Base-by-base conservation (phyloP, 495 filamentous ascomycete species). In the Friedmanniomyces endolithicus region DNA sequence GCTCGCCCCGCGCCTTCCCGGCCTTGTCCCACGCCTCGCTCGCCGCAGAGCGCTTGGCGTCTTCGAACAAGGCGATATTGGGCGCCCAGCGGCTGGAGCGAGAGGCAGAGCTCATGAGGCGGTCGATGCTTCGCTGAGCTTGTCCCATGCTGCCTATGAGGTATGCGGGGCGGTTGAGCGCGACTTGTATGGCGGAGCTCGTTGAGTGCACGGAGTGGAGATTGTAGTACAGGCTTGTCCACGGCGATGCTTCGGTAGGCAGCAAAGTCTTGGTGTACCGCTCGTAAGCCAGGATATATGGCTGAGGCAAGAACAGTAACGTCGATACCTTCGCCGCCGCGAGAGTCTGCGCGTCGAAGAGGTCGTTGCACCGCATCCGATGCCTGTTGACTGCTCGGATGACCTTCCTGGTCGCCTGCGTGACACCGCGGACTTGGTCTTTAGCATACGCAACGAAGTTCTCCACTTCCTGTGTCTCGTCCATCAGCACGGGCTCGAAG, bases 391-490 rank as follows among this genome's bases (percentile, higher is more conserved):
- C 75, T 53, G 83, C 73, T 25, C 92, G 80, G 37, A 90, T 82
- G 51, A 92, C 78, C 54, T 79, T 87, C 63, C 83, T 84, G 1
- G 86, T 89, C 57, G 87, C 83, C 61, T 80, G 81, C 61, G 90
- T 86, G 58, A 95, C 79, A 58, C 83, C 81, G 37, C 87, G 81
- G 50, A 96, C 83, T 64, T 87, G 87, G 45, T 95, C 89, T 57
- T 88, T 78, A 1, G 92, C 90, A 63, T 94, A 84, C 44, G 82
- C 80, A 46, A 95, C 80, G 67, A 97, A 97, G 63, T 89, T 82
- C 62, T 96, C 92, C 6, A 95, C 89, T 66, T 95, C 90, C n/a
- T 80, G 78, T 47, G 89, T 81, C 54, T 95, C 88, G 7, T 62
- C 67, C 11, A 95, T 71, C 8, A 65, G 68, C 8, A 95, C 70